These are phyloP conservation scores for Flaveria robusta DNA, from an alignment of 129 eudicot species.

Conservation along the genomic window DNA sequence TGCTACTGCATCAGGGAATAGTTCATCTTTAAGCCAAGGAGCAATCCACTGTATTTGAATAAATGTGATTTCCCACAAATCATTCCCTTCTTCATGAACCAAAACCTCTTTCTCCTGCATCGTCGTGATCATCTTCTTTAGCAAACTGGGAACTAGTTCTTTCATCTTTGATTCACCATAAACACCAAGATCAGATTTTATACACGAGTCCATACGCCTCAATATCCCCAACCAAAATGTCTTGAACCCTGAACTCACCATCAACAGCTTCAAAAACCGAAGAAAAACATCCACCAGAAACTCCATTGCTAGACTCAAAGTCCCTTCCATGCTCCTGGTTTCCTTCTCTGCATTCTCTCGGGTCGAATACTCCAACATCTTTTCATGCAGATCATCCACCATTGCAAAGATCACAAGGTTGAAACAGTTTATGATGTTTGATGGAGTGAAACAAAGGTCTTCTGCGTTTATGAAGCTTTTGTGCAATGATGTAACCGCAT, in stretches of 20 bases:
- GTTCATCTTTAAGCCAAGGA: constrained; percentile 75
- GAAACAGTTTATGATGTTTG: constrained; percentile 56
- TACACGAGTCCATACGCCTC: constrained; percentile 87
- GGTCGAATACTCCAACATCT: constrained; percentile 84
- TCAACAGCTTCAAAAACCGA: constrained; percentile 51
- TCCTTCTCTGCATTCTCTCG: constrained; percentile 87
- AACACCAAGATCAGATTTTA: constrained; percentile 79
- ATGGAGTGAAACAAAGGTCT: constrained; percentile 59
- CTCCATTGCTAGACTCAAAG: constrained; percentile 69
- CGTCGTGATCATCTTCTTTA: constrained; percentile 55
- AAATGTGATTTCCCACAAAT: constrained; percentile 84
- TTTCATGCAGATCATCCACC: constrained; percentile 91
- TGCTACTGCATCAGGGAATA: constrained; percentile 55
- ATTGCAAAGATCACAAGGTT: constrained; percentile 68
- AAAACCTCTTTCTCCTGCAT: constrained; percentile 74
- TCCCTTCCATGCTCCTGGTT: constrained; percentile 88
- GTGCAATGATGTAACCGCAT: constrained; percentile 61
- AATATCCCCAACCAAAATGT: constrained; percentile 84
- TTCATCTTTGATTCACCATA: constrained; percentile 70
- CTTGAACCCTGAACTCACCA: constrained; percentile 62
- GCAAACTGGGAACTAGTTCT: constrained; percentile 52
- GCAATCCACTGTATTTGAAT: constrained; percentile 97
- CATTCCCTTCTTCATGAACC: constrained; percentile 63
- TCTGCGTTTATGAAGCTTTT: constrained; percentile 60
- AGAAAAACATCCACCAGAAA: constrained; percentile 58